These are phyloP conservation scores for Eucalyptus dawsonii DNA, from an alignment of 345 rosid genomes.

Conservation along the genomic window DNA sequence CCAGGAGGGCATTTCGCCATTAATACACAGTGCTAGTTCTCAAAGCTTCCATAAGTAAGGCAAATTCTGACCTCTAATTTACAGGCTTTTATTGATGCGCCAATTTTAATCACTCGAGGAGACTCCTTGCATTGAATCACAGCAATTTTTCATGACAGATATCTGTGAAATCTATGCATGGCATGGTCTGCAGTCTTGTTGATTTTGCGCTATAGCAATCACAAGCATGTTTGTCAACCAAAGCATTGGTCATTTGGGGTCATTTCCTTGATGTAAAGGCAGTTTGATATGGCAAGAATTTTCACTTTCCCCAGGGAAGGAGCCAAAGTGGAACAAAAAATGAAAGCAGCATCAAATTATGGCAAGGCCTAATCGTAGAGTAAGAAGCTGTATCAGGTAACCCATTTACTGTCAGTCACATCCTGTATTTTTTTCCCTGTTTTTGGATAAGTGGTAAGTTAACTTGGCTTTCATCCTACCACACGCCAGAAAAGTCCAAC, in stretches of 20 bases:
- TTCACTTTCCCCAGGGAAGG: not conserved
- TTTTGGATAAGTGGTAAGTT: not conserved
- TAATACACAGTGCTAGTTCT: not conserved
- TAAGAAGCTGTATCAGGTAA: constrained; percentile 43
- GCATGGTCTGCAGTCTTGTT: not conserved
- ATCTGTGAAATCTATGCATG: not conserved
- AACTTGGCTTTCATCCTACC: not conserved
- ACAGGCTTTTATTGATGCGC: not conserved
- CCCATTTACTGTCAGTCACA: rapidly evolving
- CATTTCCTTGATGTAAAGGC: not conserved
- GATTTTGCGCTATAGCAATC: not conserved
- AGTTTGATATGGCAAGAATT: not conserved
- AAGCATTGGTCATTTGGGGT: not conserved
- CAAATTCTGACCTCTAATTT: not conserved
- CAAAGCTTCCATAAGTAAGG: not conserved
- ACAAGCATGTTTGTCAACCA: not conserved
- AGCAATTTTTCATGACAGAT: not conserved
- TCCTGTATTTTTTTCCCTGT: not conserved
- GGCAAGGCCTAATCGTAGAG: constrained; percentile 3
- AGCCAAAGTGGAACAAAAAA: not conserved
- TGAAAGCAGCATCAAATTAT: constrained; percentile 17
- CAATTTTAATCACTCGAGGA: not conserved
- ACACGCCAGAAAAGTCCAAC: not conserved
- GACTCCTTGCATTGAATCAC: not conserved
- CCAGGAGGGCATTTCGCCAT: not conserved